A percentile compares a stretch with the other conserved stretches of the same genome.
Conservation (phyloP, 2,329 filamentous ascomycete genomes). For the Sarocladium strictum region DNA sequence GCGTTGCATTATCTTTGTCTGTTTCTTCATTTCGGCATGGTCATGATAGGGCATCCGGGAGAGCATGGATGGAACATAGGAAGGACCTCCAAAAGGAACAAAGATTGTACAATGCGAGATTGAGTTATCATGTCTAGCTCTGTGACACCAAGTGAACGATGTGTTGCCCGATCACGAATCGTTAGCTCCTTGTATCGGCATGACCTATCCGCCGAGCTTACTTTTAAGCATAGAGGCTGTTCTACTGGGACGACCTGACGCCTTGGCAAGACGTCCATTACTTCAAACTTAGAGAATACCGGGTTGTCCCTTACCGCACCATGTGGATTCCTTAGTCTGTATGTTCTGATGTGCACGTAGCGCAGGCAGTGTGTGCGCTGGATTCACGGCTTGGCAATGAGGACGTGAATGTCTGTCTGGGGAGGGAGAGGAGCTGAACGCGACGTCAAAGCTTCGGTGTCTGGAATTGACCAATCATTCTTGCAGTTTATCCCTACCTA, state of each 20-base stretch:
- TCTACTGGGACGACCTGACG: background rate
- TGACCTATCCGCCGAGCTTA: background rate
- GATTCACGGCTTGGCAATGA: slow-evolving; percentile 1
- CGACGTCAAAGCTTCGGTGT: background rate
- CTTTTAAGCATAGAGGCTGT: background rate
- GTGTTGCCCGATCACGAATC: no score
- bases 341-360: background rate
- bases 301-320: background rate
- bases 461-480: background rate
- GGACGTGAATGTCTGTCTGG: background rate
- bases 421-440: background rate
- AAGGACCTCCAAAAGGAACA: background rate
- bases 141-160: no score
- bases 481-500: background rate
- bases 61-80: slow-evolving; percentile 2
- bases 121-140: background rate
- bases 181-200: no score
- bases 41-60: background rate
- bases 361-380: background rate
- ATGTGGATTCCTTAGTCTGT: background rate
- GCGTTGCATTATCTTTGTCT: slow-evolving; percentile 3
- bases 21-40: background rate
- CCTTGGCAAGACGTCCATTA: background rate
- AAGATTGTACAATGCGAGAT: slow-evolving; percentile 1
- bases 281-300: background rate